A percentile compares a stretch with the other conserved stretches of the same genome.
Evolutionary conservation across 352 stramenopile species (phyloP).

Genomic region (Globisporangium paroecandrum): DNA sequence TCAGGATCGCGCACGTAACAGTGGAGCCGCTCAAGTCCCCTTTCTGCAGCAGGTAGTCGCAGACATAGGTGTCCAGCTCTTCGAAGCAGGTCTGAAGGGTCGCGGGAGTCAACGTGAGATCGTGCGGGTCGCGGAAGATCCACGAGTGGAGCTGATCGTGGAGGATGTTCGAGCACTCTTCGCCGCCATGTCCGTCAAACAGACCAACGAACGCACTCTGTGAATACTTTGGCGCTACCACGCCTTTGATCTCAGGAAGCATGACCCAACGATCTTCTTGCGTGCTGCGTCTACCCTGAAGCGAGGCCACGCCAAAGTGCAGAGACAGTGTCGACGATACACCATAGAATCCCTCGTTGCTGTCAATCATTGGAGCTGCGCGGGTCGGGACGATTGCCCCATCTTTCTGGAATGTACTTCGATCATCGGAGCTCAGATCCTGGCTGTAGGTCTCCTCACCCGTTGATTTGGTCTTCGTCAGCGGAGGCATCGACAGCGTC

Average conservation of each 20-base stretch:
- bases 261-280: slow-evolving; percentile 77
- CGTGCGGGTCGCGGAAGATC: slow-evolving; percentile 44
- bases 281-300: slow-evolving; percentile 64
- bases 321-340: slow-evolving; percentile 35
- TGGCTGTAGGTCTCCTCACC: neutral
- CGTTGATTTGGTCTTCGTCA: slow-evolving; percentile 27
- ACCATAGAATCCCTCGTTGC: slow-evolving; percentile 37
- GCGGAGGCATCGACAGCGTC: slow-evolving; percentile 66
- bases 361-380: slow-evolving; percentile 1
- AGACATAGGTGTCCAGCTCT: slow-evolving; percentile 63
- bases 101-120: slow-evolving; percentile 20
- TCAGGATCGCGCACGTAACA: slow-evolving; percentile 58
- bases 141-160: slow-evolving; percentile 70
- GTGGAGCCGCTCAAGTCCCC: slow-evolving; percentile 78
- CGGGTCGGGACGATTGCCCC: neutral
- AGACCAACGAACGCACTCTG: slow-evolving; percentile 59
- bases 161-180: slow-evolving; percentile 69
- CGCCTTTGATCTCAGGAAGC: slow-evolving; percentile 31
- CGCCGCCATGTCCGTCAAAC: slow-evolving; percentile 83
- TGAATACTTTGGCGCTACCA: slow-evolving; percentile 13
- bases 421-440: neutral
- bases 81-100: slow-evolving; percentile 49
- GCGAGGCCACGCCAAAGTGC: slow-evolving; percentile 41
- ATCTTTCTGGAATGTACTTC: neutral
- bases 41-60: slow-evolving; percentile 67